Conservation (phyloP, 2,329 filamentous ascomycete species). For the Aureobasidium sp. region DNA sequence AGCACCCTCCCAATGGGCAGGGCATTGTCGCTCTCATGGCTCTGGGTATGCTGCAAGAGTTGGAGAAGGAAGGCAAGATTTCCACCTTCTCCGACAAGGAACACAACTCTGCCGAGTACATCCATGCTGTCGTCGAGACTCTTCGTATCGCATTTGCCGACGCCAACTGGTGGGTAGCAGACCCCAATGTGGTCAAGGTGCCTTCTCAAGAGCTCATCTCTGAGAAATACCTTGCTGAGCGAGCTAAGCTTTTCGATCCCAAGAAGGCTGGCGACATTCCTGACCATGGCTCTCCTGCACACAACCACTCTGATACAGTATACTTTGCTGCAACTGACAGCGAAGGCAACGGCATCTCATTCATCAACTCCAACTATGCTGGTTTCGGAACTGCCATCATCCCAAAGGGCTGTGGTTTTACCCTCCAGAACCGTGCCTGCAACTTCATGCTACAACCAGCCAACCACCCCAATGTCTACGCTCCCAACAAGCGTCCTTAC, state of each 20-base stretch:
- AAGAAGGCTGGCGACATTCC: slow-evolving; percentile 58
- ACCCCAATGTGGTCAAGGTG: slow-evolving; percentile 77
- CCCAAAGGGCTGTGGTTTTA: slow-evolving; percentile 88
- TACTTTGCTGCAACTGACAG: slow-evolving; percentile 90
- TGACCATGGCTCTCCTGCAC: slow-evolving; percentile 83
- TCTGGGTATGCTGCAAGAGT: slow-evolving; percentile 87
- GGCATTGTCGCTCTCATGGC: slow-evolving; percentile 97
- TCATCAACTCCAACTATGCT: slow-evolving; percentile 96
- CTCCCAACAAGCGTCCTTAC: slow-evolving; percentile 88
- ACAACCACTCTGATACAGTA: slow-evolving; percentile 91
- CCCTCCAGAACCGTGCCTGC: slow-evolving; percentile 91
- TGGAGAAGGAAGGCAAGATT: slow-evolving; percentile 81
- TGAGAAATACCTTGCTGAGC: slow-evolving; percentile 76
- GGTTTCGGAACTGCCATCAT: slow-evolving; percentile 92
- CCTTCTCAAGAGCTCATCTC: slow-evolving; percentile 77
- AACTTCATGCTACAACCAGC: slow-evolving; percentile 78
- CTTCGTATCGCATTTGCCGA: slow-evolving; percentile 93
- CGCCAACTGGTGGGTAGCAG: slow-evolving; percentile 89
- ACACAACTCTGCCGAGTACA: slow-evolving; percentile 78
- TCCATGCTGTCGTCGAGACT: slow-evolving; percentile 90
- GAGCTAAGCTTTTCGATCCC: slow-evolving; percentile 68
- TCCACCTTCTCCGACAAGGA: slow-evolving; percentile 73
- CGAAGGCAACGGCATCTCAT: slow-evolving; percentile 90
- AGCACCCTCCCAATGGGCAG: slow-evolving; percentile 97
- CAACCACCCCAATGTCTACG: slow-evolving; percentile 82